A percentile compares a stretch with the other conserved stretches of the same genome.
phyloP scores from a whole-genome alignment of 2,329 filamentous ascomycete species.

The Fusarium marasasianum region DNA sequence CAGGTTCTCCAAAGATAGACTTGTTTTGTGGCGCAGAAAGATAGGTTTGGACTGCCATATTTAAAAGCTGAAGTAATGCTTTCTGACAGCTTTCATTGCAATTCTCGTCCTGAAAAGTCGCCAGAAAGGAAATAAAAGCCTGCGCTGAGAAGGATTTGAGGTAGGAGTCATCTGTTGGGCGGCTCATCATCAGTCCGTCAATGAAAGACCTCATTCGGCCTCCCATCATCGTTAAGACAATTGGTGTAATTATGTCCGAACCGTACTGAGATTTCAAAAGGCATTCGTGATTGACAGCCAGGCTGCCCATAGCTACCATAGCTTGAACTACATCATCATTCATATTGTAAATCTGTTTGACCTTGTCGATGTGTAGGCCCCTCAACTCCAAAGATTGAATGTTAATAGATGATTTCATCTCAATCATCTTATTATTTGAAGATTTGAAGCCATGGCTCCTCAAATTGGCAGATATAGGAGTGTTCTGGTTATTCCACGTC shows the following conservation, averaged over 20 bases:
- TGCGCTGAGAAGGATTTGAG: accelerated
- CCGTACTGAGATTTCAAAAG: accelerated
- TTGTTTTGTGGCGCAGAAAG: not conserved
- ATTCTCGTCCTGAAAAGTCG: too few relatives aligned
- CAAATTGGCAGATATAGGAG: too few relatives aligned
- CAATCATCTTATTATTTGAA: accelerated
- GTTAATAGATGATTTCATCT: accelerated
- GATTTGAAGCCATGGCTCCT: not conserved
- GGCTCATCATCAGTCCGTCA: too few relatives aligned
- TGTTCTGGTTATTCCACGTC: accelerated
- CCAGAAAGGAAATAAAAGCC: too few relatives aligned
- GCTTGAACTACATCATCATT: accelerated
- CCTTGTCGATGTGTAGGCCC: not conserved
- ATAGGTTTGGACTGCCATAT: accelerated
- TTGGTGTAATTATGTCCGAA: not conserved
- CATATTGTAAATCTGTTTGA: accelerated
- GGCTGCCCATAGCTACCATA: not conserved
- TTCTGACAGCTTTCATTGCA: too few relatives aligned
- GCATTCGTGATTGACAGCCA: not conserved
- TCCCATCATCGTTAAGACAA: not conserved
- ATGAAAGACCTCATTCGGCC: too few relatives aligned
- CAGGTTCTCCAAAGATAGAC: not conserved
- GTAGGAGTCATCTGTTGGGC: not conserved
- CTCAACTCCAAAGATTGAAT: accelerated
- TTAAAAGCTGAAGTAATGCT: not conserved